These are phyloP conservation scores for Chlamydomonas sp. DNA, from an alignment of 139 green algal genomes.

Conservation along the genomic window DNA sequence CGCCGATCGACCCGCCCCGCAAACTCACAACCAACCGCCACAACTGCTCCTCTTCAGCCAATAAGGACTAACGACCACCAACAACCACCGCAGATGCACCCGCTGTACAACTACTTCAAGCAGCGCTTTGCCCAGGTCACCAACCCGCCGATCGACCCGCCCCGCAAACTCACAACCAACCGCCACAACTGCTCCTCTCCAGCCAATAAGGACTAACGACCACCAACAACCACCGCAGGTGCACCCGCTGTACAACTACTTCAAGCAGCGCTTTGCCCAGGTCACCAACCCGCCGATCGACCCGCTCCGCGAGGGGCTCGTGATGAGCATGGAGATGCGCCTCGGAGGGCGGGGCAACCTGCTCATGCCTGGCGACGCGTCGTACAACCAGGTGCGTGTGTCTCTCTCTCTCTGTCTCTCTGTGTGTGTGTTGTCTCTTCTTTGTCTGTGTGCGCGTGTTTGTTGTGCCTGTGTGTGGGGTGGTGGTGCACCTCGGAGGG, in stretches of 20 bases:
- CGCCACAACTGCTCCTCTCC: no score
- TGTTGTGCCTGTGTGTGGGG: slow-evolving; percentile 95
- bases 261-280: slow-evolving; percentile 99
- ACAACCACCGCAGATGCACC: no score
- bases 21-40: no score
- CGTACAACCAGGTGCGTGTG: slow-evolving; percentile 66
- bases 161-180: no score
- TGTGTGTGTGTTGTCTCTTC: no score
- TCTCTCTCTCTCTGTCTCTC: no score
- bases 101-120: slow-evolving; percentile 99
- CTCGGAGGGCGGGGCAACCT: slow-evolving; percentile 94
- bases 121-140: slow-evolving; percentile 99
- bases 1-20: slow-evolving; percentile 97
- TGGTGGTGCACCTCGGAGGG: slow-evolving; percentile 89
- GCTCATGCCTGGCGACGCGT: slow-evolving; percentile 64
- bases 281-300: slow-evolving; percentile 99
- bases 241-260: slow-evolving; percentile 97
- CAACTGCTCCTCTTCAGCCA: no score
- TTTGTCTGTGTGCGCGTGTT: no score
- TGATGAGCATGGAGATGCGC: slow-evolving; percentile 95
- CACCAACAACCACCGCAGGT: no score
- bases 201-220: no score
- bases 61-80: no score
- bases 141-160: slow-evolving; percentile 99
- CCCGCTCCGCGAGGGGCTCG: slow-evolving; percentile 94